These are phyloP conservation scores for Brassica nigra DNA, from an alignment of 345 rosid species.

Conservation along the genomic window DNA sequence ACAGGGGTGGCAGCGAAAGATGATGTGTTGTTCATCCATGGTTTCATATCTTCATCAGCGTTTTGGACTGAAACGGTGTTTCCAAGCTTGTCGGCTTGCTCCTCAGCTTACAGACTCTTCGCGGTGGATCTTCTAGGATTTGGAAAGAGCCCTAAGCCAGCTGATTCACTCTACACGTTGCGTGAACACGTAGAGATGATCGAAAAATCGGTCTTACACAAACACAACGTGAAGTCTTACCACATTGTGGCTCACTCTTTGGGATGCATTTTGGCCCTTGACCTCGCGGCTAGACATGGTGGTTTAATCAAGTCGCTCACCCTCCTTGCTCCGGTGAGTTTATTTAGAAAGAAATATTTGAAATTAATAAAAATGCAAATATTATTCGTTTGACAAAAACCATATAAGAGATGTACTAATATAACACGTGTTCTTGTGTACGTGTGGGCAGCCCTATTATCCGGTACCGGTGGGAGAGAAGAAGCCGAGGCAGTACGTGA, in stretches of 20 bases:
- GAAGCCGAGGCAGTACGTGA: conserved; percentile 70
- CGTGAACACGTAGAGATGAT: conserved; percentile 92
- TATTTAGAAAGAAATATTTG: not conserved
- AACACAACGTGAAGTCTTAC: conserved; percentile 72
- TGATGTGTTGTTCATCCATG: conserved; percentile 92
- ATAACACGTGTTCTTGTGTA: conserved; percentile 5
- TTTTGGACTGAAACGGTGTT: conserved; percentile 97
- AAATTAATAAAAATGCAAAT: not conserved
- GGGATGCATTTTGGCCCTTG: conserved; percentile 95
- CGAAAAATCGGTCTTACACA: conserved; percentile 65
- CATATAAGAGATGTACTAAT: conserved; percentile 1
- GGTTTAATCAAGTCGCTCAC: conserved; percentile 80
- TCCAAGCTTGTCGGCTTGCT: conserved; percentile 63
- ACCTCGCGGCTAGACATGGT: conserved; percentile 73
- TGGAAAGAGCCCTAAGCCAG: conserved; percentile 95
- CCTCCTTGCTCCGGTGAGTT: conserved; percentile 82
- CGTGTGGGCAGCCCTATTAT: conserved; percentile 68
- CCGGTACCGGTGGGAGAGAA: conserved; percentile 68
- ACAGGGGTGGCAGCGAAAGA: conserved; percentile 48
- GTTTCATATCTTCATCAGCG: conserved; percentile 93
- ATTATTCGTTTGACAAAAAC: not conserved
- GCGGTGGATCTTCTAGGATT: conserved; percentile 95
- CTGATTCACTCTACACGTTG: conserved; percentile 85
- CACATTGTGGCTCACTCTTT: conserved; percentile 97
- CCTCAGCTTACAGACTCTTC: conserved; percentile 65